Evolutionary conservation across 768 basidiomycete species (phyloP).

Genomic region (Mycena alexandri): DNA sequence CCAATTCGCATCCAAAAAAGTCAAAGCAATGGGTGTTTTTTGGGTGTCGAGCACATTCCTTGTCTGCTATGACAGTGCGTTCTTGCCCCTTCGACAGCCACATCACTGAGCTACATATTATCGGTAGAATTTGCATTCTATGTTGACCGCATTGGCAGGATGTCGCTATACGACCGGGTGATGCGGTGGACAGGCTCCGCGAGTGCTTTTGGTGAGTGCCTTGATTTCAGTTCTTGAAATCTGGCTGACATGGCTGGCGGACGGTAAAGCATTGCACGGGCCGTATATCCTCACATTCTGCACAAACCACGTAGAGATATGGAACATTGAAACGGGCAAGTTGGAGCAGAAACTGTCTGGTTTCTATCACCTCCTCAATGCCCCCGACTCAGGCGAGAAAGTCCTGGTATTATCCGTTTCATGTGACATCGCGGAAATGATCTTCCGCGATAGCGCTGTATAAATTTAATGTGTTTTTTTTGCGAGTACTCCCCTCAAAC

Average conservation of each 20-base stretch:
- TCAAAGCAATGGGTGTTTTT: slow-evolving; percentile 80
- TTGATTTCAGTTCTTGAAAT: too few relatives aligned
- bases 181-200: slow-evolving; percentile 82
- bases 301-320: slow-evolving; percentile 80
- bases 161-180: slow-evolving; percentile 74
- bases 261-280: slow-evolving; percentile 71
- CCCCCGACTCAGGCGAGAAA: slow-evolving; percentile 10
- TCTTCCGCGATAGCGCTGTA: background rate
- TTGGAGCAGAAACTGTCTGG: slow-evolving; percentile 80
- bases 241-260: too few relatives aligned
- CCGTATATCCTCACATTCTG: slow-evolving; percentile 87
- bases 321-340: slow-evolving; percentile 75
- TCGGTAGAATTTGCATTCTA: slow-evolving; percentile 81
- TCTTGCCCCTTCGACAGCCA: too few relatives aligned
- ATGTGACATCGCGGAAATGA: slow-evolving; percentile 13
- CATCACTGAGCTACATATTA: too few relatives aligned
- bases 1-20: slow-evolving; percentile 53
- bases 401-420: background rate
- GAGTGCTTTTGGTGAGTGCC: slow-evolving; percentile 72
- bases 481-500: too few relatives aligned
- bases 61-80: slow-evolving; percentile 82
- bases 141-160: slow-evolving; percentile 81
- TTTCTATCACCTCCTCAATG: slow-evolving; percentile 37
- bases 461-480: too few relatives aligned
- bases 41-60: slow-evolving; percentile 82